Conservation (phyloP, 2,329 filamentous ascomycete species). For the Aspergillus sp. region DNA sequence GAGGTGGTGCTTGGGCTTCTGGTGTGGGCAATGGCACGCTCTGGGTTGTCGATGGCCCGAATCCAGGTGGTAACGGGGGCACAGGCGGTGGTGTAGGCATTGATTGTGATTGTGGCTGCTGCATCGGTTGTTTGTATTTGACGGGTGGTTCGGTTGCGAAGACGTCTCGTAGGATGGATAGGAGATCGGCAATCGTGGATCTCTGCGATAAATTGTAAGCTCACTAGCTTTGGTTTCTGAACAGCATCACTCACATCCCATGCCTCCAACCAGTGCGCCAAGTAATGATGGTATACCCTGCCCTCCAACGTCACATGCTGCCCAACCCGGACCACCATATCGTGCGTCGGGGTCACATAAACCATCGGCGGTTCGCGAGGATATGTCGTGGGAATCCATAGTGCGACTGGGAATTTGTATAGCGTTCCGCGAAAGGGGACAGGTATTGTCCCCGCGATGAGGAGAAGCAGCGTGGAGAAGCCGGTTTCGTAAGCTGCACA, state of each 20-base stretch:
- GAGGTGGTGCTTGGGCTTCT: constrained; percentile 21
- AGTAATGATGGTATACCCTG: constrained; percentile 89
- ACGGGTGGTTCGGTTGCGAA: constrained; percentile 95
- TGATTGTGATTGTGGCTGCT: constrained; percentile 26
- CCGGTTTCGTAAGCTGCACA: constrained; percentile 77
- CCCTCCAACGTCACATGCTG: constrained; percentile 94
- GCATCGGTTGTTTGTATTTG: constrained; percentile 56
- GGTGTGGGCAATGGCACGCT: constrained; percentile 8
- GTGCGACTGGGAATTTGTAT: constrained; percentile 82
- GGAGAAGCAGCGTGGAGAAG: constrained; percentile 74
- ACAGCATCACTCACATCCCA: constrained; percentile 68
- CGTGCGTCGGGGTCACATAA: constrained; percentile 81
- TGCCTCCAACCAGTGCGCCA: constrained; percentile 80
- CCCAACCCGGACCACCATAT: constrained; percentile 82
- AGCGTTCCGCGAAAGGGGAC: constrained; percentile 80
- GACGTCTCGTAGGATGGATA: constrained; percentile 73
- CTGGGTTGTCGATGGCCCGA: constrained; percentile 37
- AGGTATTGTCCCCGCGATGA: constrained; percentile 81
- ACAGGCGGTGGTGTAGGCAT: constrained; percentile 55
- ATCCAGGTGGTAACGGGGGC: constrained; percentile 65
- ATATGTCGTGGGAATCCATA: constrained; percentile 92
- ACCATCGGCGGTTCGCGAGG: constrained; percentile 77
- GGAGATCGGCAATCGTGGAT: constrained; percentile 74
- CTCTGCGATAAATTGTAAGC: constrained; percentile 46
- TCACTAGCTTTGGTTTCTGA: neutral